phyloP scores from a whole-genome alignment of 192 early-diverging fungal species.

The Linnemannia schmuckeri region DNA sequence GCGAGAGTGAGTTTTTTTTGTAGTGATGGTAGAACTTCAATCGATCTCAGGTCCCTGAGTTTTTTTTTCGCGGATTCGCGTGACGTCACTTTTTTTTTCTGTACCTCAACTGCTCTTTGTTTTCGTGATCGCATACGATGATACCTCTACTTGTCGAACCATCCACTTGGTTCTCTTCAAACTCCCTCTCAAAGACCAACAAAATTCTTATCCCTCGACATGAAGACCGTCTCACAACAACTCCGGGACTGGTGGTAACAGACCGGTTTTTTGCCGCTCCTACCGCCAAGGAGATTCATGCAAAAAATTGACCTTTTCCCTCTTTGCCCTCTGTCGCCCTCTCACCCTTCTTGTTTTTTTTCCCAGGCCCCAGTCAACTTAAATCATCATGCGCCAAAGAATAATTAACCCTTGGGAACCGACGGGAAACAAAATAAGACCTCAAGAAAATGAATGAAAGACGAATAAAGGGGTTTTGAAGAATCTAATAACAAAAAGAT shows the following conservation, averaged over 20 bases:
- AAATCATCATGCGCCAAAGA: background rate
- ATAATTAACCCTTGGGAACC: background rate
- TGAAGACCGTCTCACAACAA: no score
- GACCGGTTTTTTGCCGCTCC: no score
- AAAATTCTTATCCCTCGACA: no score
- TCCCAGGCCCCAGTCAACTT: background rate
- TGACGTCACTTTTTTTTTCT: conserved; percentile 28
- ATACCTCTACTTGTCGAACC: no score
- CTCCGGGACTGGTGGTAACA: no score
- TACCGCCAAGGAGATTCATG: no score
- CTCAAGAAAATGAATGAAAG: background rate
- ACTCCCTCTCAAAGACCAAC: no score
- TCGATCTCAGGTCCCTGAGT: background rate
- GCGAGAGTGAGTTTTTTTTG: no score
- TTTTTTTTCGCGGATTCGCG: background rate
- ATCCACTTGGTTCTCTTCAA: no score
- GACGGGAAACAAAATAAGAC: background rate
- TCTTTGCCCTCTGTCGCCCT: background rate
- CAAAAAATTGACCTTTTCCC: background rate
- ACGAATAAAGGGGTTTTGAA: background rate
- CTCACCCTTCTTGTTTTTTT: background rate
- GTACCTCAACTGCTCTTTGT: no score
- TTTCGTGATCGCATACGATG: no score
- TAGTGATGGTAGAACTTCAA: background rate
- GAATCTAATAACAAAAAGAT: no score